These are phyloP conservation scores for Naganishia sp. DNA, from an alignment of 1,284 basidiomycete genomes.

Conservation along the genomic window DNA sequence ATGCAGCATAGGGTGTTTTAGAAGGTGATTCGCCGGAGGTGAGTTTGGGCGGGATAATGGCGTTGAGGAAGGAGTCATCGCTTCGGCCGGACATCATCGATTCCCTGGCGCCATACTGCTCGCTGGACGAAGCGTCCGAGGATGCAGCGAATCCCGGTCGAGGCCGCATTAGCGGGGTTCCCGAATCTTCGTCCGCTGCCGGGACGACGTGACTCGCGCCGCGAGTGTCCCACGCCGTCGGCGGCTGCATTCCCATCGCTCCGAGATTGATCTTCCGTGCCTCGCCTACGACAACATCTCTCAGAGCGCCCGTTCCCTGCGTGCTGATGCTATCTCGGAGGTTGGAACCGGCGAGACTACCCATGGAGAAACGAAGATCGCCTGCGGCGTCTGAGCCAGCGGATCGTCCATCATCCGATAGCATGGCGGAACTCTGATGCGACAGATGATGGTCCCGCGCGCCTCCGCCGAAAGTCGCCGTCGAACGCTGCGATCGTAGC, in stretches of 20 bases:
- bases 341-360: conserved; percentile 39
- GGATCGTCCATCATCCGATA: conserved; percentile 6
- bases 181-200: not conserved
- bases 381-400: conserved; percentile 35
- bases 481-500: conserved; percentile 17
- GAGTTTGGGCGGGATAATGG: conserved; percentile 31
- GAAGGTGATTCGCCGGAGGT: not conserved
- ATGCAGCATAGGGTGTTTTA: not conserved
- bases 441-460: not conserved
- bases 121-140: not conserved
- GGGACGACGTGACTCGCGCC: not conserved
- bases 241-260: not conserved
- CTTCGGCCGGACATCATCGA: conserved; percentile 34
- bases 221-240: conserved; percentile 15
- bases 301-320: conserved; percentile 42
- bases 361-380: conserved; percentile 54
- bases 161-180: not conserved
- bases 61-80: conserved; percentile 45
- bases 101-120: conserved; percentile 20
- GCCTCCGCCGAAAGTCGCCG: conserved; percentile 25
- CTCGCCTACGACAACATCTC: conserved; percentile 29
- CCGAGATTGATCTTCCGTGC: conserved; percentile 19
- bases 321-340: conserved; percentile 33
- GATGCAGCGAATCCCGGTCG: conserved; percentile 6
- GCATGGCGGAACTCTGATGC: conserved; percentile 1